phyloP scores from a whole-genome alignment of 192 early-diverging fungal species.

The Piromyces sp. region DNA sequence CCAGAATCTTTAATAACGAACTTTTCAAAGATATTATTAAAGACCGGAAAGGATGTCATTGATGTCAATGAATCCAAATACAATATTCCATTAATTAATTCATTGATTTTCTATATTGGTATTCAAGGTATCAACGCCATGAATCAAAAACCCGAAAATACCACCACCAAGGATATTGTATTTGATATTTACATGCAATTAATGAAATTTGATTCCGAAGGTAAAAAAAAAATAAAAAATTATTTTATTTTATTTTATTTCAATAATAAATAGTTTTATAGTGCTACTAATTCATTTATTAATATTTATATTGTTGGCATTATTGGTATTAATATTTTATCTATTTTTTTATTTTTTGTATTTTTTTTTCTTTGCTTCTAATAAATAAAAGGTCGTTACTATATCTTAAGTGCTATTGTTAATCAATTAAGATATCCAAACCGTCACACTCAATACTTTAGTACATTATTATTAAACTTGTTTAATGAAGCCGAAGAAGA shows the following conservation, averaged over 20 bases:
- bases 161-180: background rate
- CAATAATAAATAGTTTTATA: too few species aligned
- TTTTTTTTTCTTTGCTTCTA: conserved; percentile 6
- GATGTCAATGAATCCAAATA: conserved; percentile 28
- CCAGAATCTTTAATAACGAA: conserved; percentile 38
- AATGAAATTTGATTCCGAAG: background rate
- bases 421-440: conserved; percentile 97
- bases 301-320: too few species aligned
- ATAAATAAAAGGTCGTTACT: conserved; percentile 42
- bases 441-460: conserved; percentile 88
- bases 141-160: conserved; percentile 8
- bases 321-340: too few species aligned
- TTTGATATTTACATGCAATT: background rate
- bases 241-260: too few species aligned
- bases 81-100: conserved; percentile 63
- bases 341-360: background rate
- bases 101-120: conserved; percentile 74
- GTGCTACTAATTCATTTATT: too few species aligned
- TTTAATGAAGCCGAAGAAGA: conserved; percentile 66
- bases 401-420: conserved; percentile 75
- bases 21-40: conserved; percentile 25
- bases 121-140: conserved; percentile 47
- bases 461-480: conserved; percentile 66
- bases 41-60: conserved; percentile 6
- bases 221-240: background rate